phyloP scores from a whole-genome alignment of 163 green algal genomes.

The Coccomyxa subellipsoidea region DNA sequence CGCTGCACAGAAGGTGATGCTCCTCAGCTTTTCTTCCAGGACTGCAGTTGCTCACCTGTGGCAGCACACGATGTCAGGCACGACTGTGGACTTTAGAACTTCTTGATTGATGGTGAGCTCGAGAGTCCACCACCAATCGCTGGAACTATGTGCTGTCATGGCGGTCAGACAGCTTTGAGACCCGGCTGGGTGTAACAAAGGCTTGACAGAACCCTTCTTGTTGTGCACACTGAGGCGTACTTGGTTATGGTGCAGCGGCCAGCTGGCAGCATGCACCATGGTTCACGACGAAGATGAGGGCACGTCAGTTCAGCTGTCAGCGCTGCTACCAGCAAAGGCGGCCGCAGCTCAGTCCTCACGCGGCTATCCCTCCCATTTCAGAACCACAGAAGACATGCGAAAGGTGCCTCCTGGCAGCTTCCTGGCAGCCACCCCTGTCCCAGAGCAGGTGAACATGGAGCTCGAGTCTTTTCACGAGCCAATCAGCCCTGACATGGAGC shows the following conservation, averaged over 20 bases:
- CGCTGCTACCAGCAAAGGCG: not conserved
- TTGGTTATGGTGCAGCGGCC: constrained; percentile 2
- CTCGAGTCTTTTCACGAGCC: not conserved
- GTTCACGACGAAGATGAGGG: not conserved
- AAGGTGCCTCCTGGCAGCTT: not conserved
- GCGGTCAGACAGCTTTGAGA: too few species aligned
- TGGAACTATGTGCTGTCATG: too few species aligned
- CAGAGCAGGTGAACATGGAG: not conserved
- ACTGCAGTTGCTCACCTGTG: too few species aligned
- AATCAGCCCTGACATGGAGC: not conserved
- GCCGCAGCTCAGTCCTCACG: not conserved
- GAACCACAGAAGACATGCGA: too few species aligned
- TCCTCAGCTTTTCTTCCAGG: not conserved
- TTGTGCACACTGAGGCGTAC: too few species aligned
- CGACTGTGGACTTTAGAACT: too few species aligned
- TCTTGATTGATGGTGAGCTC: too few species aligned
- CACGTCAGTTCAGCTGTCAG: not conserved
- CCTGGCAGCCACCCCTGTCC: too few species aligned
- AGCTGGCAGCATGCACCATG: not conserved
- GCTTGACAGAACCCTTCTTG: too few species aligned
- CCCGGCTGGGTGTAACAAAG: too few species aligned
- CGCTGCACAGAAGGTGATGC: not conserved
- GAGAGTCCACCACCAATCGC: too few species aligned
- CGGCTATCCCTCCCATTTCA: not conserved
- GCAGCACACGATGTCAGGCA: too few species aligned